Conservation (phyloP, 768 basidiomycete genomes). For the Fistulinella prunicolor region DNA sequence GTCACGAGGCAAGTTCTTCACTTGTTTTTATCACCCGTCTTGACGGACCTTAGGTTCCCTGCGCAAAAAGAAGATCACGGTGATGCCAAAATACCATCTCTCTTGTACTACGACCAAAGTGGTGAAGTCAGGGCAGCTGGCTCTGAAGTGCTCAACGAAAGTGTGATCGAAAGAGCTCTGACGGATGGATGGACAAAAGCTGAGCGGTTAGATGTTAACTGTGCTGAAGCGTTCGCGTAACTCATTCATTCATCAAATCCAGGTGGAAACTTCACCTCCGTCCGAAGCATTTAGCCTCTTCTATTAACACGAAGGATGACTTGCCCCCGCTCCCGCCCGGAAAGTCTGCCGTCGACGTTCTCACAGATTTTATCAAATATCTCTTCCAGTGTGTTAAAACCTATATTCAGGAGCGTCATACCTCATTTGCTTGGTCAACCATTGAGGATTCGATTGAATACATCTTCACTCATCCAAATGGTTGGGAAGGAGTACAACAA, state of each 20-base stretch:
- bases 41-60: constrained; percentile 34
- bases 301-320: constrained; percentile 21
- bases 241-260: not conserved
- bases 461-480: constrained; percentile 28
- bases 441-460: constrained; percentile 14
- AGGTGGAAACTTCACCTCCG: constrained; percentile 29
- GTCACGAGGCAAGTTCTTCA: constrained; percentile 5
- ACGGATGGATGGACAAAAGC: constrained; percentile 22
- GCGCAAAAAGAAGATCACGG: constrained; percentile 37
- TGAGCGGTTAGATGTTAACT: constrained; percentile 14
- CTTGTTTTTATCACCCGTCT: not conserved
- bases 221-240: not conserved
- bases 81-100: constrained; percentile 43
- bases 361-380: constrained; percentile 23
- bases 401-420: constrained; percentile 17
- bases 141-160: constrained; percentile 36
- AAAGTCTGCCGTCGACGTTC: constrained; percentile 16
- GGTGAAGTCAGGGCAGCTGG: constrained; percentile 39
- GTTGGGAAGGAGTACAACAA: constrained; percentile 28
- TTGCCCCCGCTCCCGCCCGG: constrained; percentile 29
- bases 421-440: constrained; percentile 15
- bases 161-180: constrained; percentile 32
- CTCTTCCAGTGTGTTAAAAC: constrained; percentile 13
- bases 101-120: constrained; percentile 41
- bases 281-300: constrained; percentile 12